These are phyloP conservation scores for Lactifluus echinatus DNA, from an alignment of 768 basidiomycete species.

Conservation along the genomic window DNA sequence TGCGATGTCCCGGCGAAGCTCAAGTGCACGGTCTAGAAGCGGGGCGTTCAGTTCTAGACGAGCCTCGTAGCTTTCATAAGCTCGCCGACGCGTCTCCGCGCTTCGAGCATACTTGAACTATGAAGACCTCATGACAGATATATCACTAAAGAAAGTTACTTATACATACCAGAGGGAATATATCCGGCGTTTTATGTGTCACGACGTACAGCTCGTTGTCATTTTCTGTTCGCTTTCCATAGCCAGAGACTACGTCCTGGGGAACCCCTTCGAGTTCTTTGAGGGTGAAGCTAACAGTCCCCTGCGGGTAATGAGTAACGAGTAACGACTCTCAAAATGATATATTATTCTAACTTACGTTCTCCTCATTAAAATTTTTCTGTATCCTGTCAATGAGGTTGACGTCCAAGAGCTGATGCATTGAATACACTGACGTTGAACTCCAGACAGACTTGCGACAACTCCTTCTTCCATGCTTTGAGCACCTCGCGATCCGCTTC, in stretches of 20 bases:
- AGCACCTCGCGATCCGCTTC: slow-evolving; percentile 51
- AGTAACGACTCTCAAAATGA: background rate
- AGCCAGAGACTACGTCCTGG: slow-evolving; percentile 70
- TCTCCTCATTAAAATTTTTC: slow-evolving; percentile 90
- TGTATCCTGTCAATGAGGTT: slow-evolving; percentile 22
- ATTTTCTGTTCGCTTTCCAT: slow-evolving; percentile 52
- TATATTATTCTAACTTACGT: slow-evolving; percentile 33
- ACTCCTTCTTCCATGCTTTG: slow-evolving; percentile 60
- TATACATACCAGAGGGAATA: slow-evolving; percentile 58
- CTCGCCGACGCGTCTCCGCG: slow-evolving; percentile 57
- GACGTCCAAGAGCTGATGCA: background rate
- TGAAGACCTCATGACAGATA: background rate
- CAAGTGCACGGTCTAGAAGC: slow-evolving; percentile 56
- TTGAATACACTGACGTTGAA: slow-evolving; percentile 49
- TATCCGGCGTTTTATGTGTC: slow-evolving; percentile 77
- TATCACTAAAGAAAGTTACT: background rate
- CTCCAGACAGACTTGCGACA: slow-evolving; percentile 67
- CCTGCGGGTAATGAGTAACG: slow-evolving; percentile 31
- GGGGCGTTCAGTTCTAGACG: slow-evolving; percentile 64
- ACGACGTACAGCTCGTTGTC: slow-evolving; percentile 57
- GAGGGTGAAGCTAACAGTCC: slow-evolving; percentile 50
- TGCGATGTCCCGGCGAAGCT: slow-evolving; percentile 65
- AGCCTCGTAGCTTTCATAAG: slow-evolving; percentile 59
- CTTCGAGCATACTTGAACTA: slow-evolving; percentile 76
- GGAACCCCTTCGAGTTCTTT: slow-evolving; percentile 79